phyloP scores from a whole-genome alignment of 371 early-diverging fungal genomes.

The Mucor mucedo region DNA sequence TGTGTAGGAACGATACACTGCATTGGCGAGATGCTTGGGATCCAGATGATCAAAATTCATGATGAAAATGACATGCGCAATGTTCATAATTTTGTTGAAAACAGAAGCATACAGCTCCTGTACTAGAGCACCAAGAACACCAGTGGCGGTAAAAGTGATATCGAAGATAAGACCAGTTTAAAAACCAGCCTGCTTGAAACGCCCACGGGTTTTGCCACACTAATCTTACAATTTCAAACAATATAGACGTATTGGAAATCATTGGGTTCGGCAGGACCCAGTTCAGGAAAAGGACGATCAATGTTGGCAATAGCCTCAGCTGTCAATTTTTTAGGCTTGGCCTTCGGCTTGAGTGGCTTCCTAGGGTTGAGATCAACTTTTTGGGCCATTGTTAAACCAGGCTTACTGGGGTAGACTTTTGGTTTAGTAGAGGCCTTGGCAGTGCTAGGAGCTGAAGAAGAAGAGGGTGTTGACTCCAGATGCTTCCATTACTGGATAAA shows the following conservation, averaged over 20 bases:
- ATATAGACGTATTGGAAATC: conserved; percentile 3
- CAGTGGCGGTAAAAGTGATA: conserved; percentile 4
- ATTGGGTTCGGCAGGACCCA: background rate
- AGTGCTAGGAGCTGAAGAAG: too few species aligned
- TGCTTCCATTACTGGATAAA: too few species aligned
- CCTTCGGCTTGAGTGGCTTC: too few species aligned
- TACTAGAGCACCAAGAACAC: background rate
- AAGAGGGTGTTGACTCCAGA: too few species aligned
- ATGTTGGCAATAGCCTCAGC: too few species aligned
- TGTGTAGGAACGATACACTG: background rate
- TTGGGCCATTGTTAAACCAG: too few species aligned
- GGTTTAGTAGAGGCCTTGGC: too few species aligned
- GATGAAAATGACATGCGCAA: background rate
- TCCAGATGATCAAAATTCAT: background rate
- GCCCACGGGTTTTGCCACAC: background rate
- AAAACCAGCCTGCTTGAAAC: conserved; percentile 5
- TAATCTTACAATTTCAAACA: background rate
- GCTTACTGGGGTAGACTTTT: too few species aligned
- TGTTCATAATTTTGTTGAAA: background rate
- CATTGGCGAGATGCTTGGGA: background rate
- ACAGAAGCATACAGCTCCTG: background rate
- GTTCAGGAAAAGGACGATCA: background rate
- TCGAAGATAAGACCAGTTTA: conserved; percentile 15
- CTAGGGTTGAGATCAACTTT: too few species aligned
- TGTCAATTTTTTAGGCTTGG: too few species aligned